Evolutionary conservation across 108 stramenopile species (phyloP).

Genomic region (Schizochytrium sp.): DNA sequence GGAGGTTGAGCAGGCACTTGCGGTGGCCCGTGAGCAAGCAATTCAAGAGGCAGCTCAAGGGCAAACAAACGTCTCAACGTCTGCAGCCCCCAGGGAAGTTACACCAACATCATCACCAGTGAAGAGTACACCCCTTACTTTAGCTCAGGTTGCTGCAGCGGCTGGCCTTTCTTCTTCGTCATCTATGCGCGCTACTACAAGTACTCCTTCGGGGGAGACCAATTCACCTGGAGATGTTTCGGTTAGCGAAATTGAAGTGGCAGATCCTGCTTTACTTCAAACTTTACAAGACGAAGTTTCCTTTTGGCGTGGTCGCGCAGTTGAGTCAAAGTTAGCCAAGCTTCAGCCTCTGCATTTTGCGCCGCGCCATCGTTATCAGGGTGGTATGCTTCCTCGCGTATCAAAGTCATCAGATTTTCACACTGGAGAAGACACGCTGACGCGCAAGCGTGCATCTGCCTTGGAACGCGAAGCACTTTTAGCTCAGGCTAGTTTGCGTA

Average conservation of each 20-base stretch:
- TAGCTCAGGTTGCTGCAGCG: no score
- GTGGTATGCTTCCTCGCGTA: neutral
- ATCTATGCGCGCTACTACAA: neutral
- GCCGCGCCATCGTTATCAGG: neutral
- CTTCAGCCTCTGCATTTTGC: neutral
- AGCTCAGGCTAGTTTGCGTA: neutral
- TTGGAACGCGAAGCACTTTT: neutral
- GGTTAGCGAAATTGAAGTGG: neutral
- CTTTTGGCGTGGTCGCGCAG: conserved; percentile 7
- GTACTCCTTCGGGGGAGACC: neutral
- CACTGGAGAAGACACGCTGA: neutral
- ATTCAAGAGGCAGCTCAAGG: neutral
- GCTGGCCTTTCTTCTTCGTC: no score
- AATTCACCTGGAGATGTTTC: neutral
- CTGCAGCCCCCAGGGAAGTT: neutral
- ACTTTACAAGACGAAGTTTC: neutral
- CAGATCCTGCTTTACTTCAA: neutral
- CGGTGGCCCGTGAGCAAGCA: neutral
- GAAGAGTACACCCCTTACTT: neutral
- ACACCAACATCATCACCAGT: neutral
- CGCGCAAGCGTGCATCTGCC: neutral
- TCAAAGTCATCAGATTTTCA: neutral
- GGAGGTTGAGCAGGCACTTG: neutral
- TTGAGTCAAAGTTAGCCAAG: neutral
- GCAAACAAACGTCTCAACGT: neutral